phyloP scores from a whole-genome alignment of 176 grass and related monocot species.

The Hyparrhenia diplandra region DNA sequence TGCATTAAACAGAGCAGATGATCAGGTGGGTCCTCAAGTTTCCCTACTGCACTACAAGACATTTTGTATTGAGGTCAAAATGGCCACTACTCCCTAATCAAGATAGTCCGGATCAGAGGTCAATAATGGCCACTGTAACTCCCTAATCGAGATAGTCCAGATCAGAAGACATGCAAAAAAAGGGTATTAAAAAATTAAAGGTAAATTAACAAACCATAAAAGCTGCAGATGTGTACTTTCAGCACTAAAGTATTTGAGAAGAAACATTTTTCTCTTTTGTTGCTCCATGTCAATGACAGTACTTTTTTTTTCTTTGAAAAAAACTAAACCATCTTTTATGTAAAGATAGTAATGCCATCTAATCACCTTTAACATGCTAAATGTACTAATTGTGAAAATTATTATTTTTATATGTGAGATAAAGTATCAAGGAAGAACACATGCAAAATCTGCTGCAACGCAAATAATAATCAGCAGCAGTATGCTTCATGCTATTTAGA shows the following conservation, averaged over 20 bases:
- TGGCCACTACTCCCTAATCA: constrained; percentile 1
- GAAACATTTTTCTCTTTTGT: background rate
- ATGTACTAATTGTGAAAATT: background rate
- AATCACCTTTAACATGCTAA: background rate
- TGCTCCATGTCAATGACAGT: constrained; percentile 1
- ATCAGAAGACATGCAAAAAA: background rate
- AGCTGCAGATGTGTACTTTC: background rate
- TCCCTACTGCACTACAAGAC: background rate
- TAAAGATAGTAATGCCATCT: background rate
- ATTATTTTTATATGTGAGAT: background rate
- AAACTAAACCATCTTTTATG: background rate
- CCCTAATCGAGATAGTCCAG: background rate
- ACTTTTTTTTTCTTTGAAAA: background rate
- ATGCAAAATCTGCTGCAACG: background rate
- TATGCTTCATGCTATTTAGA: background rate
- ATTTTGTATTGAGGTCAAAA: constrained; percentile 8
- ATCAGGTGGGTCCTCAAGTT: background rate
- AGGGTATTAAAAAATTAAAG: constrained; percentile 7
- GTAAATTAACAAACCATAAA: constrained; percentile 6
- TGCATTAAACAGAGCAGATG: constrained; percentile 41
- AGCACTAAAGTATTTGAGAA: background rate
- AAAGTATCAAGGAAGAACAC: constrained; percentile 12
- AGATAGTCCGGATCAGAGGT: background rate
- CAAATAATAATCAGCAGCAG: background rate
- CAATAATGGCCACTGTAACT: background rate